phyloP scores from a whole-genome alignment of 2,329 filamentous ascomycete genomes.

The Fusarium sp. region DNA sequence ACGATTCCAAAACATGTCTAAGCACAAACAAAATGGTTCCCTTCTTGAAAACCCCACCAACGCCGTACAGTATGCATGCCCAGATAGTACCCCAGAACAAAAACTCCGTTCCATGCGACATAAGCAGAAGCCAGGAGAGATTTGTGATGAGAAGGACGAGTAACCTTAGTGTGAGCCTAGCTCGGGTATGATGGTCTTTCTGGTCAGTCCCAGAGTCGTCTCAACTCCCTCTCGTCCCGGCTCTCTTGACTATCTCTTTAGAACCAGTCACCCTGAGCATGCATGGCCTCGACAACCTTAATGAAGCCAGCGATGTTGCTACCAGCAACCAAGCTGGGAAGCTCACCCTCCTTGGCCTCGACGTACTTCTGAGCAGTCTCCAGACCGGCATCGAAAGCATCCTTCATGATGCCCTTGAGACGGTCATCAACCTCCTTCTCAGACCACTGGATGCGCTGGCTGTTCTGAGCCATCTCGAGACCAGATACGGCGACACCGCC shows the following conservation, averaged over 20 bases:
- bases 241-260: constrained; percentile 19
- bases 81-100: constrained; percentile 39
- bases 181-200: constrained; percentile 42
- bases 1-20: constrained; percentile 35
- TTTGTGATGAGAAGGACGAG: constrained; percentile 19
- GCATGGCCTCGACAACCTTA: constrained; percentile 96
- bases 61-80: constrained; percentile 47
- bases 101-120: constrained; percentile 33
- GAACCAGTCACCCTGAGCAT: constrained; percentile 97
- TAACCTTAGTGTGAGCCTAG: constrained; percentile 42
- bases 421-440: constrained; percentile 89
- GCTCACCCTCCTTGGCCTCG: constrained; percentile 80
- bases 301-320: constrained; percentile 98
- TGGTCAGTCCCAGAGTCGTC: constrained; percentile 17
- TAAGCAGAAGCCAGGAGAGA: constrained; percentile 15
- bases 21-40: constrained; percentile 30
- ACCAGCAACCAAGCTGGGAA: constrained; percentile 90
- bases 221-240: constrained; percentile 7
- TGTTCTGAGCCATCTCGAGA: constrained; percentile 99
- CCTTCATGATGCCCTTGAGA: constrained; percentile 95
- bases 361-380: constrained; percentile 92
- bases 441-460: constrained; percentile 85
- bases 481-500: constrained; percentile 97
- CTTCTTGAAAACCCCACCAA: constrained; percentile 44
- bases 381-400: constrained; percentile 89